These are phyloP conservation scores for Oryza rufipogon DNA, from an alignment of 176 grass and related monocot genomes.

Conservation along the genomic window DNA sequence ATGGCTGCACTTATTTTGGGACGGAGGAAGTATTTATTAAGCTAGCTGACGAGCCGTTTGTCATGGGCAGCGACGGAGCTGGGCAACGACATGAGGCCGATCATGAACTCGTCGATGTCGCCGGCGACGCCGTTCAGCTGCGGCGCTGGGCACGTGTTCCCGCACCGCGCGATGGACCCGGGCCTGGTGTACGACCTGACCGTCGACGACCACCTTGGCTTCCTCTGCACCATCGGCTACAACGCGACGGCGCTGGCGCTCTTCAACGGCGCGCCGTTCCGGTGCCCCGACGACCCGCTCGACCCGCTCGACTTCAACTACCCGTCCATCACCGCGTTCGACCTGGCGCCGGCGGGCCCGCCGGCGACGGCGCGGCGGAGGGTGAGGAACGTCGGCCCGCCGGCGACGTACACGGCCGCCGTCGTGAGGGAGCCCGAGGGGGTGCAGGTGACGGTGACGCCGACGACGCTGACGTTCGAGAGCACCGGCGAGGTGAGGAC, in stretches of 20 bases:
- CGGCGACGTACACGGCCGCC: constrained; percentile 50
- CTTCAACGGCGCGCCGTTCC: constrained; percentile 41
- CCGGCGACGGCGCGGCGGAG: constrained; percentile 32
- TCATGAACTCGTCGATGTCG: constrained; percentile 35
- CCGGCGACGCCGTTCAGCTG: constrained; percentile 67
- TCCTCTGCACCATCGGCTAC: constrained; percentile 74
- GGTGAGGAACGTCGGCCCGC: constrained; percentile 57
- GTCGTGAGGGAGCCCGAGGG: constrained; percentile 53
- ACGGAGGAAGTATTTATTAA: not conserved
- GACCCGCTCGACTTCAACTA: constrained; percentile 66
- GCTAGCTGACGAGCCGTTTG: not conserved
- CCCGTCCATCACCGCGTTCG: constrained; percentile 55
- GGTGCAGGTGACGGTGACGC: constrained; percentile 57
- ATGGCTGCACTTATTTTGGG: no score
- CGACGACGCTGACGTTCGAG: constrained; percentile 38
- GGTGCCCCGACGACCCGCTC: constrained; percentile 40
- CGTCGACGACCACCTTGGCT: constrained; percentile 61
- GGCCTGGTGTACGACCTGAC: constrained; percentile 75
- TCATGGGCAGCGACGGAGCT: constrained; percentile 40
- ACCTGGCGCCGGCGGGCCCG: constrained; percentile 29
- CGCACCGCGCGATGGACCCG: constrained; percentile 58
- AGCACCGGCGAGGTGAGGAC: constrained; percentile 60
- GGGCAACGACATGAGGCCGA: constrained; percentile 35
- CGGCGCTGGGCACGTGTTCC: constrained; percentile 67
- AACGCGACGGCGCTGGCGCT: constrained; percentile 33